Base-by-base conservation (phyloP, 2,329 filamentous ascomycete species). In the Fusarium acutatum region DNA sequence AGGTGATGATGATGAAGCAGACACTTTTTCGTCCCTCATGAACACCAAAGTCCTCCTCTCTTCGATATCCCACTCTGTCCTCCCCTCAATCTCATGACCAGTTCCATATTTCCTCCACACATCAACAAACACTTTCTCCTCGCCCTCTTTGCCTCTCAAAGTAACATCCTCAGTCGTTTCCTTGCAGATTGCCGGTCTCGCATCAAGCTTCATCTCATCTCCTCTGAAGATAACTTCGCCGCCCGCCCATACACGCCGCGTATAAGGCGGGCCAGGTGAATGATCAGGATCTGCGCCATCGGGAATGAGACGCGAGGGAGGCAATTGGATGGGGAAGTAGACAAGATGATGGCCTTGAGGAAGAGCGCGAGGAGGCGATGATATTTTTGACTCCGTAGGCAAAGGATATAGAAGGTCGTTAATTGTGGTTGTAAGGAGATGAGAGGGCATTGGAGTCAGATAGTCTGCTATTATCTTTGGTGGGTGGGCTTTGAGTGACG, bases 211-310 rank as follows among this genome's bases (percentile, higher is more conserved):
- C 66, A 89, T 57, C 6, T 24, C 65, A 4, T 64, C 65, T 26
- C 44, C 37, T n/a, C 82, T 81, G 75, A 93, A 93, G 3, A 79
- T 79, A 14, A 98, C 82, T 44, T 88, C 87, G 1, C 96, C 96
- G 37, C 95, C 95, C 20, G 94, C 94, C 96, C 96, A 99, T 84
- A 99, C 90, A 24, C 96, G 91, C 28, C 93, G 89, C 57, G 87
- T 87, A 80, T 93, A 97, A 3, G 91, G 90, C 8, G 80, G 80
- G 4, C 92, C 94, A 1, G 96, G 96, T 30, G 87, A 91, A 79
- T 97, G 94, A 60, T 92, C 86, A 9, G 89, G 85, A 80, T 98
- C 96, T 2, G 95, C 97, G 64, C 96, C 96, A 83, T 99, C 96
- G 3, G 90, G 85, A 24, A 94, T 87, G 47, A 98, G 88, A 38